Evolutionary conservation across 2,329 filamentous ascomycete genomes (phyloP).

Genomic region (Ceratocystis smalleyi): DNA sequence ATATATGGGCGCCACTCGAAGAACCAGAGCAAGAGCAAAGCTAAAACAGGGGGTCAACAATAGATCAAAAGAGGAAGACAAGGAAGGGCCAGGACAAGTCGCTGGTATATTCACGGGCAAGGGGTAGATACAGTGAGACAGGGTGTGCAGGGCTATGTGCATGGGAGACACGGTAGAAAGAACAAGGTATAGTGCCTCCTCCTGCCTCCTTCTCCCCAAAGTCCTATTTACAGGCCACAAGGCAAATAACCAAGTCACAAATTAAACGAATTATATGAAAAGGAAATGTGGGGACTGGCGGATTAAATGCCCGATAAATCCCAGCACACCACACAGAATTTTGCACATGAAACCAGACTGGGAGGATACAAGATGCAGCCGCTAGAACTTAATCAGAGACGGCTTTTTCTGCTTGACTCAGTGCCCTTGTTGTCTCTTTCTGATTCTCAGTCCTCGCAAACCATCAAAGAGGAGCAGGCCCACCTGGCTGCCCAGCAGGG

Average conservation of each 20-base stretch:
- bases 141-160: not conserved
- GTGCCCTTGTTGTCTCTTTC: not conserved
- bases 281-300: not conserved
- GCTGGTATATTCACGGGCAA: not conserved
- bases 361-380: not conserved
- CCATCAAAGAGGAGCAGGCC: not conserved
- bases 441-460: not conserved
- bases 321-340: not conserved
- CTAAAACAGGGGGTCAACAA: not conserved
- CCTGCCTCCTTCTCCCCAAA: no score
- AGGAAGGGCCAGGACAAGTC: not conserved
- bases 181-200: not conserved
- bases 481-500: not conserved
- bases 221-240: not conserved
- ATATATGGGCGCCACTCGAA: not conserved
- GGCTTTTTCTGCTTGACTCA: not conserved
- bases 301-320: not conserved
- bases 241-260: not conserved
- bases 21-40: not conserved
- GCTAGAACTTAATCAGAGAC: not conserved
- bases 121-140: not conserved
- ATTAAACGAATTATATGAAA: not conserved
- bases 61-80: not conserved
- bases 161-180: not conserved
- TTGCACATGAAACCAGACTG: not conserved